phyloP scores from a whole-genome alignment of 2,329 filamentous ascomycete species.

The Zymoseptoria pseudotritici region DNA sequence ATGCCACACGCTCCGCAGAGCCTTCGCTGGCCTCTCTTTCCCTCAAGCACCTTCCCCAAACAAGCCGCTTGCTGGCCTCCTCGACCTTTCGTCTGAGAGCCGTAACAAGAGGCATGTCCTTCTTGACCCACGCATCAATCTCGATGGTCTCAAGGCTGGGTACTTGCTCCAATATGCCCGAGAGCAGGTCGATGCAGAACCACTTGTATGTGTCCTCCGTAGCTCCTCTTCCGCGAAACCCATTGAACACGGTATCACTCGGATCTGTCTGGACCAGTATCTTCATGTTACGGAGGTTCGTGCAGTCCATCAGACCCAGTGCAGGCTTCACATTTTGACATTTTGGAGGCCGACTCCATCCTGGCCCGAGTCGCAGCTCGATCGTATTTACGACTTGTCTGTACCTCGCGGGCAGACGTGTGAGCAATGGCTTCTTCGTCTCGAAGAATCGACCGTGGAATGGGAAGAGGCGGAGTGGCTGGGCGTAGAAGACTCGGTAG shows the following conservation, averaged over 20 bases:
- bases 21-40: conserved; percentile 37
- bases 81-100: conserved; percentile 50
- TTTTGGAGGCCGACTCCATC: conserved; percentile 62
- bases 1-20: conserved; percentile 1
- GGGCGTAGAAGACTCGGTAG: conserved; percentile 58
- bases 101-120: conserved; percentile 56
- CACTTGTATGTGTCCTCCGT: conserved; percentile 62
- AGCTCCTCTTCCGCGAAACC: conserved; percentile 49
- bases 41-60: conserved; percentile 55
- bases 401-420: conserved; percentile 56
- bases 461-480: conserved; percentile 60
- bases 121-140: conserved; percentile 66
- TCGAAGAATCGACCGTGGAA: conserved; percentile 61
- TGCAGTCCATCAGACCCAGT: conserved; percentile 57
- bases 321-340: conserved; percentile 62
- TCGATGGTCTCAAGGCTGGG: conserved; percentile 53
- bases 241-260: conserved; percentile 55
- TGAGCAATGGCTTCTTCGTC: conserved; percentile 63
- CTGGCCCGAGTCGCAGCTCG: conserved; percentile 64
- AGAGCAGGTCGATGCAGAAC: conserved; percentile 55
- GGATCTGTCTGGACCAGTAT: conserved; percentile 69
- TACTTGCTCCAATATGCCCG: conserved; percentile 49
- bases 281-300: conserved; percentile 51
- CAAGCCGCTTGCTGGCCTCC: conserved; percentile 46
- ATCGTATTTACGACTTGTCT: conserved; percentile 55